Evolutionary conservation across 2,329 filamentous ascomycete genomes (phyloP), one percentile per base, ranked within the genome.

Genomic region (Balansia obtecta): DNA sequence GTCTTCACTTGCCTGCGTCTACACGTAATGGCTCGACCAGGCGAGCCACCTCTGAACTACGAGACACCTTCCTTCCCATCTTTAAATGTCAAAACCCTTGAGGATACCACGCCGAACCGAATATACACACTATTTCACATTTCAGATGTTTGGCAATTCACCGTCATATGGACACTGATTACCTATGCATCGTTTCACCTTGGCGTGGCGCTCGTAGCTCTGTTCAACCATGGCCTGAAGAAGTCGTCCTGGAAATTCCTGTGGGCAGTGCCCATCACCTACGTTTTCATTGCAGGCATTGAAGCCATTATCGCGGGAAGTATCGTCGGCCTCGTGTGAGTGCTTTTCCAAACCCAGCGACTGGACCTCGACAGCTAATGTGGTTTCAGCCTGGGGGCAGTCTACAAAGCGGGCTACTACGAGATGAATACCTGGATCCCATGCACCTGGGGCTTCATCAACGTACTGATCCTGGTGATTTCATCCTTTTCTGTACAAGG

Each of bases 391-490:
- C 71, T 94, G 18, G 88, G 86, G 12, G 86, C 84, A 9, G 79
- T 91, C 37, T 95, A 95, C 63, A 79, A 82, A 58, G 79, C 85
- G 2, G 90, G 88, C 42, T 88, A 85, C 66, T 95, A 91, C 63
- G 76, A 82, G 60, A 93, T 95, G 88, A 91, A 88, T 44, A 95
- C 90, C 0, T 95, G 89, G 89, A 86, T 95, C 48, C 90, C 90
- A 0, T 85, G 93, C 61, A 77, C 90, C 20, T 95, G 90, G 90
- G 87, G 82, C 1, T 76, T 87, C 61, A 85, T 91, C 65, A 95
- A 88, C 64, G 82, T 91, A 10, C 66, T 95, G 45, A 77, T 94
- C 32, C 71, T 96, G 44, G 81, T 95, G 46, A 73, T 95, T 54
- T 93, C 88, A 5, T 93, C 88, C 4, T 95, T 95, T 65, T 87